Base-by-base conservation (phyloP, 441 rosid genomes). In the Arabidopsis lyrata region DNA sequence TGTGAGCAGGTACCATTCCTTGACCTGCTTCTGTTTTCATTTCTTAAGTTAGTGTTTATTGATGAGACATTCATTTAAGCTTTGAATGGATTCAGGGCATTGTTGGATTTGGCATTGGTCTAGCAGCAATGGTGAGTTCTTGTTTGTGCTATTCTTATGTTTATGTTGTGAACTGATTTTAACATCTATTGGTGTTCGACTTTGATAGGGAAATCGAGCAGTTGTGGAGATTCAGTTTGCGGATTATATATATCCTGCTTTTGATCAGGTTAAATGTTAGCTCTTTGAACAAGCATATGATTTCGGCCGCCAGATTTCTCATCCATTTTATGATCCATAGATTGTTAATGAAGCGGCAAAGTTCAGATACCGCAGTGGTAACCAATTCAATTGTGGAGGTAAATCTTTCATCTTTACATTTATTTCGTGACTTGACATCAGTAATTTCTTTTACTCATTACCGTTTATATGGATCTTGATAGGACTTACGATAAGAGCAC, bases 341-440 rank as follows among this genome's bases (percentile, higher is more conserved):
- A 88, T 92, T 77, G 93, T 92, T 61, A 92, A 92, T 81, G 97
- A 92, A 80, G 97, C 96, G 42, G 94, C 93, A 59, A 92, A 92
- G 83, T 92, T 92, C 70, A 86, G 97, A 78, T 92, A 92, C 77
- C 82, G 96, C 56, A 90, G 97, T 77, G 97, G 97, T 31, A 90
- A 88, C 80, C 95, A 92, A 68, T 90, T 86, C 78, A 88, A 92
- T 70, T 92, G 95, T 77, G 96, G 96, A 83, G 97, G 97, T 92
- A 53, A 31, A 44, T 6, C 38, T 45, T 16, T 31, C 39, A 55
- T 55, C 39, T 8, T 55, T 31, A 32, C 18, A 14, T 29, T 31
- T 54, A 1, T 54, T 54, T 14, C 18, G 1, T 54, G 59, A 14
- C 3, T 31, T 55, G 22, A 8, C 22, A 55, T 31, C 3, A 3